Evolutionary conservation across 495 filamentous ascomycete genomes (phyloP).

Genomic region (Letharia lupina): DNA sequence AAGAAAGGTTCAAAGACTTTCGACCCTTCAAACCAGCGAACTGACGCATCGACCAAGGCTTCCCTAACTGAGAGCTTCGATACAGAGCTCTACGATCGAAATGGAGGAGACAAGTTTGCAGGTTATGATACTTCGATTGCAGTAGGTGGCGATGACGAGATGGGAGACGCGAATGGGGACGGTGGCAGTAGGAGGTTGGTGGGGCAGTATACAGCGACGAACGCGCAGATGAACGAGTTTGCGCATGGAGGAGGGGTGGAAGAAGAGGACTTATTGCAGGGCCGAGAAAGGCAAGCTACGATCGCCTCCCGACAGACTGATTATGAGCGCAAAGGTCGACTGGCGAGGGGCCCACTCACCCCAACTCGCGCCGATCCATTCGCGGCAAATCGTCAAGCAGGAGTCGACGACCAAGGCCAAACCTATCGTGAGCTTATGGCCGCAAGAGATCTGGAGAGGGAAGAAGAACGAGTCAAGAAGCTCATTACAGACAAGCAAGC

Average conservation of each 20-base stretch:
- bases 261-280: conserved; percentile 84
- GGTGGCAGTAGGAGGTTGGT: conserved; percentile 65
- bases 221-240: conserved; percentile 89
- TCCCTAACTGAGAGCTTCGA: conserved; percentile 93
- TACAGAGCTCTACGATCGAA: conserved; percentile 80
- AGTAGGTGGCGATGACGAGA: conserved; percentile 68
- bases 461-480: conserved; percentile 81
- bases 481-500: conserved; percentile 70
- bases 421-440: conserved; percentile 92
- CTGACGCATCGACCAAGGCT: conserved; percentile 85
- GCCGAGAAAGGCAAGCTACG: conserved; percentile 78
- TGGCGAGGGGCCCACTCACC: conserved; percentile 70
- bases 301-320: conserved; percentile 92
- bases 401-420: conserved; percentile 56
- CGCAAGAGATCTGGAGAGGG: conserved; percentile 79
- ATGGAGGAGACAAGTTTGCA: conserved; percentile 72
- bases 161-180: conserved; percentile 66
- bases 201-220: conserved; percentile 93
- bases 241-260: conserved; percentile 74
- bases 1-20: conserved; percentile 85
- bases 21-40: conserved; percentile 78
- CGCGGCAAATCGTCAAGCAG: conserved; percentile 62
- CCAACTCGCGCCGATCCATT: conserved; percentile 87
- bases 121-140: conserved; percentile 90
- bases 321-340: conserved; percentile 84